phyloP scores from a whole-genome alignment of 371 early-diverging fungal genomes.

The Circinella umbellata region DNA sequence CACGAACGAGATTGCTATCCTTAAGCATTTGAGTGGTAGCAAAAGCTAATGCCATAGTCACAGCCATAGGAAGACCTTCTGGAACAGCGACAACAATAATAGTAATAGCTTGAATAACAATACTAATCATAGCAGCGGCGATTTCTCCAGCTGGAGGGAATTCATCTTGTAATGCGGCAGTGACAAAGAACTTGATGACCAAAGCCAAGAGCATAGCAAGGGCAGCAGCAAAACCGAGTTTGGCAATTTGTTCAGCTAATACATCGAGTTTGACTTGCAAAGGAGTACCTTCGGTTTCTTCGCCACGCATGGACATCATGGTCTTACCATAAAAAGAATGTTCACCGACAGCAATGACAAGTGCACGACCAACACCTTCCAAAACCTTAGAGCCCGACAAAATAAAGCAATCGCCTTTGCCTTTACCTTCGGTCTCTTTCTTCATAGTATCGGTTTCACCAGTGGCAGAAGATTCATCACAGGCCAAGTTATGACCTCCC shows the following conservation, averaged over 20 bases:
- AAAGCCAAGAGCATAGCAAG: conserved; percentile 80
- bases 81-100: conserved; percentile 97
- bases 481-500: conserved; percentile 79
- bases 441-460: conserved; percentile 91
- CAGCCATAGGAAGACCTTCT: conserved; percentile 98
- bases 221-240: conserved; percentile 85
- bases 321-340: conserved; percentile 83
- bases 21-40: conserved; percentile 95
- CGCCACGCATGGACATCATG: conserved; percentile 86
- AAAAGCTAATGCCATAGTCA: conserved; percentile 94
- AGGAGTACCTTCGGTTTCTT: conserved; percentile 84
- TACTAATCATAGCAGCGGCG: conserved; percentile 72
- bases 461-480: conserved; percentile 92
- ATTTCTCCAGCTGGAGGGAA: conserved; percentile 65
- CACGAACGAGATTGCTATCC: conserved; percentile 93
- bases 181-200: conserved; percentile 79
- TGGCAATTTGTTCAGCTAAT: conserved; percentile 92
- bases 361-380: conserved; percentile 84
- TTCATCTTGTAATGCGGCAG: conserved; percentile 58
- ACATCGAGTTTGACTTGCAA: conserved; percentile 87
- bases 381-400: conserved; percentile 91
- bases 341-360: conserved; percentile 89
- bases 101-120: conserved; percentile 85
- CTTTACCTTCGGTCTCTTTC: conserved; percentile 58
- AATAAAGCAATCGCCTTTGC: conserved; percentile 75